These are phyloP conservation scores for Globisporangium radiosum DNA, from an alignment of 352 stramenopile genomes.

Conservation along the genomic window DNA sequence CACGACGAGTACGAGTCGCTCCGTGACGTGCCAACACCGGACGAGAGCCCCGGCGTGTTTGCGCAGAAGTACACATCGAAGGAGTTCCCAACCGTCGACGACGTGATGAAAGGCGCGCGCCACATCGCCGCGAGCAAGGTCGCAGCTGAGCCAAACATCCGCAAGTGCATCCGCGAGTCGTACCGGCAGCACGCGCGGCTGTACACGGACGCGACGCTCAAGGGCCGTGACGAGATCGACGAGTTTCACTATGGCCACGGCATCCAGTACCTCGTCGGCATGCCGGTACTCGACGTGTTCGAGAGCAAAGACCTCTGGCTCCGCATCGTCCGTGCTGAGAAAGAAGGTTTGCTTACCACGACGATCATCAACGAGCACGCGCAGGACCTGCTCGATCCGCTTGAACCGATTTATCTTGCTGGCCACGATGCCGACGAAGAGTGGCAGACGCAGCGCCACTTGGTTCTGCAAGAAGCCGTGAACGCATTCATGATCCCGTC, in stretches of 20 bases:
- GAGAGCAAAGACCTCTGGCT: slow-evolving; percentile 73
- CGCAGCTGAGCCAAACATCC: slow-evolving; percentile 77
- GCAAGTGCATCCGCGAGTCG: slow-evolving; percentile 78
- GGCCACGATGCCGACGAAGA: slow-evolving; percentile 63
- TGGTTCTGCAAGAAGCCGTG: slow-evolving; percentile 80
- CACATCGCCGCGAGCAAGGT: slow-evolving; percentile 85
- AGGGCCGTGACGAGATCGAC: slow-evolving; percentile 84
- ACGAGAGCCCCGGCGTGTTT: slow-evolving; percentile 62
- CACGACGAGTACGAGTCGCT: slow-evolving; percentile 59
- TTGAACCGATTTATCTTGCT: slow-evolving; percentile 66
- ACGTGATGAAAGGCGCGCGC: slow-evolving; percentile 85
- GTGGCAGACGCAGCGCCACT: slow-evolving; percentile 79
- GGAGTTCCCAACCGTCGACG: slow-evolving; percentile 78
- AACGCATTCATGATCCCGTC: slow-evolving; percentile 79
- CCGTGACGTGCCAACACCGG: slow-evolving; percentile 64
- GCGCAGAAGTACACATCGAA: slow-evolving; percentile 76
- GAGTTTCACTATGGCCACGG: slow-evolving; percentile 86
- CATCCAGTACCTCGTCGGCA: slow-evolving; percentile 80
- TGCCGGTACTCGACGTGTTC: slow-evolving; percentile 79
- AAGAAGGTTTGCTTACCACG: slow-evolving; percentile 76
- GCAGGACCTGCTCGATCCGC: slow-evolving; percentile 76
- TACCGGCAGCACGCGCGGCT: slow-evolving; percentile 73
- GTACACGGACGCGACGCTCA: slow-evolving; percentile 69
- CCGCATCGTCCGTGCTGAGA: slow-evolving; percentile 69
- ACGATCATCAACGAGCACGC: slow-evolving; percentile 77